Base-by-base conservation (phyloP, 495 filamentous ascomycete genomes). In the Penicillium lagena region DNA sequence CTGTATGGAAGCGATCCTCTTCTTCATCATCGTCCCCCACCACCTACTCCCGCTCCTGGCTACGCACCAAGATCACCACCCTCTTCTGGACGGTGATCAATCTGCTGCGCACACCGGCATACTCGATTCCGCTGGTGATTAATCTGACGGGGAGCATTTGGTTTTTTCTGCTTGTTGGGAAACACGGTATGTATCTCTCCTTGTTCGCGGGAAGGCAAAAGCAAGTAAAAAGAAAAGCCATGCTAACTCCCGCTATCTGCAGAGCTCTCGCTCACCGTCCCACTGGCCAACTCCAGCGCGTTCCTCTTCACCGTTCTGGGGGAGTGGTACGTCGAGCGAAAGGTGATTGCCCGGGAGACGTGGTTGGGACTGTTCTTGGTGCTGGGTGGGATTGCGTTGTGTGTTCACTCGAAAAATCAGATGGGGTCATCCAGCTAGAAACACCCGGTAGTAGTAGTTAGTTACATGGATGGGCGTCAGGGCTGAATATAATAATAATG, bases 141-240 rank as follows among this genome's bases (percentile, higher is more conserved):
- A 98, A 98, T 57, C 63, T 96, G 52, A 96, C 93, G 30, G 93
- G 93, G 45, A 95, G 88, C 56, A 76, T 98, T 49, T 98, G 93
- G 93, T 98, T 98, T 56, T 98, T 98, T 58, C 62, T 96, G 52
- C 68, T 98, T 49, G 87, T 98, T 71, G 93, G 93, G 43, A 78
- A 90, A 64, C 89, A 90, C 52, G 88, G 89, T 93, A 66, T 49
- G 82, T 78, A 29, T 47, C 31, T 46, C 32, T 47, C 22, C 11
- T 29, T 2, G 2, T 22, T 22, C 22, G 22, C 22, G 2, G 22
- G 22, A 22, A 22, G 22, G 1, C 4, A 4, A 17, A 17, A 1
- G 17, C 1, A 4, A 17, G 4, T 1, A 6, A 22, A 22, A 22
- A 6, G 4, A 22, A 22, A 22, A 22, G 22, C 3, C 3, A 22